These are phyloP conservation scores for Phytophthora capsici DNA, from an alignment of 352 stramenopile genomes.

Conservation along the genomic window DNA sequence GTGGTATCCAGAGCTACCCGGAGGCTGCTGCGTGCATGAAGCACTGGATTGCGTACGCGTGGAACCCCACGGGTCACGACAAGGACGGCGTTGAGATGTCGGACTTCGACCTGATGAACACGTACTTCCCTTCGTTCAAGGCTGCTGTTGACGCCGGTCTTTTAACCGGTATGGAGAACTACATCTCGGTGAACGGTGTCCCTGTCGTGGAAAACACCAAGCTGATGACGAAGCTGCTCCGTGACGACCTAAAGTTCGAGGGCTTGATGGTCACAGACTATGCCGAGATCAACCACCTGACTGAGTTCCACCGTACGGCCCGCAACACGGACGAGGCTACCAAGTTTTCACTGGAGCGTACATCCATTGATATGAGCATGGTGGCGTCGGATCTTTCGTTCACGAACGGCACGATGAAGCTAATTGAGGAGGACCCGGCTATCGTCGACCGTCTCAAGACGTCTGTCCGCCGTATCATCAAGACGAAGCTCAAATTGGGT, in stretches of 20 bases:
- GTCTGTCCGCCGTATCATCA: constrained; percentile 64
- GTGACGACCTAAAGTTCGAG: constrained; percentile 77
- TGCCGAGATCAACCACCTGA: constrained; percentile 87
- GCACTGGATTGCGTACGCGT: constrained; percentile 83
- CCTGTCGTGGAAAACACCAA: constrained; percentile 82
- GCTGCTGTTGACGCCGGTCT: constrained; percentile 69
- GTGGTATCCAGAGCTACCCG: constrained; percentile 66
- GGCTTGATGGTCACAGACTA: constrained; percentile 92
- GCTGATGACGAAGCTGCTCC: constrained; percentile 70
- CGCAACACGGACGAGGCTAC: constrained; percentile 48
- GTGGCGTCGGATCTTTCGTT: constrained; percentile 47
- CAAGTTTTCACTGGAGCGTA: constrained; percentile 64
- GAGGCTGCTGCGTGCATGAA: constrained; percentile 80
- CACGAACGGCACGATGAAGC: constrained; percentile 44
- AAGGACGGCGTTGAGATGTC: constrained; percentile 63
- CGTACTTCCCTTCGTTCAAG: constrained; percentile 80
- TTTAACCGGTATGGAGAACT: constrained; percentile 91
- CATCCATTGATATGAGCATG: constrained; percentile 92
- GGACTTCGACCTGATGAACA: constrained; percentile 74
- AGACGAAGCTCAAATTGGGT: constrained; percentile 63
- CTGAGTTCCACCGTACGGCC: constrained; percentile 52
- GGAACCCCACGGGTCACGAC: constrained; percentile 74
- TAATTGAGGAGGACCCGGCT: constrained; percentile 38
- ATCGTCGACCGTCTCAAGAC: constrained; percentile 50
- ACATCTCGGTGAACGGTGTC: constrained; percentile 90